These are phyloP conservation scores for Mortierella alpina DNA, from an alignment of 192 early-diverging fungal genomes.

Conservation along the genomic window DNA sequence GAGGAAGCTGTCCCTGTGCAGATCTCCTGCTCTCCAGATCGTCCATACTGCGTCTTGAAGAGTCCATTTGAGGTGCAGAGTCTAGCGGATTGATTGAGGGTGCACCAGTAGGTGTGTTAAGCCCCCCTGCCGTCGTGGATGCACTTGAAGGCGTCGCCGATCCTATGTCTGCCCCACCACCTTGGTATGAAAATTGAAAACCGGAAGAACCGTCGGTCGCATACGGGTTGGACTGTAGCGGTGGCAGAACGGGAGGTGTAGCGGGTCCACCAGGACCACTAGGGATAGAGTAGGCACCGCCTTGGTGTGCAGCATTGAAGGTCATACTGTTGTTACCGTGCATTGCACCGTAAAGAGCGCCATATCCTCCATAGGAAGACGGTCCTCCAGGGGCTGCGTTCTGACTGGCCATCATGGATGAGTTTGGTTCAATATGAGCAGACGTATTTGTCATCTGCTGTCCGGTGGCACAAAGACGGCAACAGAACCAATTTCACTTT, in stretches of 20 bases:
- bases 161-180: background rate
- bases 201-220: background rate
- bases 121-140: too few species aligned
- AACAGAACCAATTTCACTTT: background rate
- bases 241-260: conserved; percentile 41
- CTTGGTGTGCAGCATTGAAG: background rate
- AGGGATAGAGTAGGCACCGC: background rate
- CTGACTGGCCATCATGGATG: conserved; percentile 10
- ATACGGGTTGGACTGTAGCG: conserved; percentile 31
- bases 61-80: conserved; percentile 11
- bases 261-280: conserved; percentile 4
- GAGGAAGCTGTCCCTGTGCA: conserved; percentile 18
- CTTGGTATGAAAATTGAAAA: conserved; percentile 29
- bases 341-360: conserved; percentile 27
- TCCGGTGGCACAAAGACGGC: background rate
- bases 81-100: conserved; percentile 18
- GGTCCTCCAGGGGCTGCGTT: conserved; percentile 16
- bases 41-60: conserved; percentile 21
- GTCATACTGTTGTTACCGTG: conserved; percentile 22
- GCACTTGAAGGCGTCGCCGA: background rate
- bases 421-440: conserved; percentile 26
- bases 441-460: background rate
- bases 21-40: conserved; percentile 8
- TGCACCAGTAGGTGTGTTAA: conserved; percentile 21
- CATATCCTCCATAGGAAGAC: conserved; percentile 28